Percentiles rank a stretch among this genome's conserved stretches.
phyloP scores from a whole-genome alignment of 2,329 filamentous ascomycete genomes.

The Colletotrichum abscissum region DNA sequence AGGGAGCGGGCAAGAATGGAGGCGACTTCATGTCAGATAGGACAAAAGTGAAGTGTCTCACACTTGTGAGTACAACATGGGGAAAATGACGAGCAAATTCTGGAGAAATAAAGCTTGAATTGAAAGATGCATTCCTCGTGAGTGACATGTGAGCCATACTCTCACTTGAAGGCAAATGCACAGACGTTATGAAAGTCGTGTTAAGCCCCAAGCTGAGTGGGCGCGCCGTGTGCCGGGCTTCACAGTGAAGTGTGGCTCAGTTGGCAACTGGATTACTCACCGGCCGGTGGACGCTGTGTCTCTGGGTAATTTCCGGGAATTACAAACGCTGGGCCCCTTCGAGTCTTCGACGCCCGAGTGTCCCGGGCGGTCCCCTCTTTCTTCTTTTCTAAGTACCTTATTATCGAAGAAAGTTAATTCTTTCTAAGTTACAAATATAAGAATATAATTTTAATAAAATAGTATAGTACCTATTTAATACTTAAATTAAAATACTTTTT shows the following conservation, averaged over 20 bases:
- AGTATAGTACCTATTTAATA: too few relatives aligned
- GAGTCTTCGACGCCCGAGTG: not conserved
- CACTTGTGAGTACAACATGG: not conserved
- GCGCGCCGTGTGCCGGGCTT: not conserved
- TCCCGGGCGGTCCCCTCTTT: not conserved
- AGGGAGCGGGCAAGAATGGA: not conserved
- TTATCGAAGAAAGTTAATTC: too few relatives aligned
- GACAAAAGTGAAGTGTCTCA: not conserved
- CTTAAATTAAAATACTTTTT: too few relatives aligned
- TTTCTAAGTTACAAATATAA: too few relatives aligned
- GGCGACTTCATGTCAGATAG: not conserved
- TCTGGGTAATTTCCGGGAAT: conserved; percentile 10
- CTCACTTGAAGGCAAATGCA: not conserved
- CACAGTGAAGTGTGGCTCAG: not conserved
- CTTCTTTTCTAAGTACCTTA: too few relatives aligned
- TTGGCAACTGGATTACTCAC: conserved; percentile 1
- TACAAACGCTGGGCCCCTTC: not conserved
- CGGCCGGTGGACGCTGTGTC: conserved; percentile 13
- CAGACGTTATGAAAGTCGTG: not conserved
- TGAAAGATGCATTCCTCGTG: not conserved
- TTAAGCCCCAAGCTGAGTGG: not conserved
- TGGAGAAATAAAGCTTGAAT: not conserved
- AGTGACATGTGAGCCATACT: not conserved
- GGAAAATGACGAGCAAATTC: not conserved
- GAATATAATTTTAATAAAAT: too few relatives aligned